Conservation (phyloP, 371 early-diverging fungal genomes). For the Apophysomyces elegans region DNA sequence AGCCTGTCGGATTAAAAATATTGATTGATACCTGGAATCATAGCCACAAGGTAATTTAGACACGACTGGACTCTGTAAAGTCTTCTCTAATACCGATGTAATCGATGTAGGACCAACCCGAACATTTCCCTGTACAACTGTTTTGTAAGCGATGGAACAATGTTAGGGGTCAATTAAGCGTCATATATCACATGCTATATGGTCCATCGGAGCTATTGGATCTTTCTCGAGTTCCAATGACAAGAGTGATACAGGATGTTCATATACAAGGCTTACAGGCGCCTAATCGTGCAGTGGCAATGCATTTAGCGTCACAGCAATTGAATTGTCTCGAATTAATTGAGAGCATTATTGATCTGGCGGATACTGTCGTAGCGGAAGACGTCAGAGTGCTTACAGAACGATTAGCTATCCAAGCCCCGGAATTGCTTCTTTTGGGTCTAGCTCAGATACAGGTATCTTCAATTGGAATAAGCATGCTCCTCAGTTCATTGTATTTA, state of each 20-base stretch:
- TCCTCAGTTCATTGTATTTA: slow-evolving; percentile 6
- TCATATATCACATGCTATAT: slow-evolving; percentile 65
- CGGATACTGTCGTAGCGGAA: slow-evolving; percentile 61
- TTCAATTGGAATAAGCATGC: too few relatives aligned
- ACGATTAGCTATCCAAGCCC: slow-evolving; percentile 64
- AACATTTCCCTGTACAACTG: slow-evolving; percentile 71
- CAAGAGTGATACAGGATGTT: slow-evolving; percentile 52
- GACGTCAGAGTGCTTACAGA: slow-evolving; percentile 72
- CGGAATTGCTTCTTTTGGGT: slow-evolving; percentile 81
- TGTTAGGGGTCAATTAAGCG: slow-evolving; percentile 70
- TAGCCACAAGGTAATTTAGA: slow-evolving; percentile 56
- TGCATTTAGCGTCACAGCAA: slow-evolving; percentile 57
- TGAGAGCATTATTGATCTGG: slow-evolving; percentile 63
- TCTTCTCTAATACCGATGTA: background rate
- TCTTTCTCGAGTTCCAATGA: slow-evolving; percentile 41
- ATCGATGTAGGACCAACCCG: slow-evolving; percentile 18
- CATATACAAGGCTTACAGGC: slow-evolving; percentile 52
- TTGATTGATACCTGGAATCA: slow-evolving; percentile 65
- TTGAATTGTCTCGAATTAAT: slow-evolving; percentile 80
- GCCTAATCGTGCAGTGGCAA: slow-evolving; percentile 52
- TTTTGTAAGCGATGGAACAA: slow-evolving; percentile 81
- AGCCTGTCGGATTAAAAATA: slow-evolving; percentile 63
- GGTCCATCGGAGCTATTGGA: slow-evolving; percentile 60
- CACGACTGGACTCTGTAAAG: background rate
- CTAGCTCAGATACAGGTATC: slow-evolving; percentile 66